phyloP scores from a whole-genome alignment of 345 rosid genomes.

The Microthlaspi erraticum region DNA sequence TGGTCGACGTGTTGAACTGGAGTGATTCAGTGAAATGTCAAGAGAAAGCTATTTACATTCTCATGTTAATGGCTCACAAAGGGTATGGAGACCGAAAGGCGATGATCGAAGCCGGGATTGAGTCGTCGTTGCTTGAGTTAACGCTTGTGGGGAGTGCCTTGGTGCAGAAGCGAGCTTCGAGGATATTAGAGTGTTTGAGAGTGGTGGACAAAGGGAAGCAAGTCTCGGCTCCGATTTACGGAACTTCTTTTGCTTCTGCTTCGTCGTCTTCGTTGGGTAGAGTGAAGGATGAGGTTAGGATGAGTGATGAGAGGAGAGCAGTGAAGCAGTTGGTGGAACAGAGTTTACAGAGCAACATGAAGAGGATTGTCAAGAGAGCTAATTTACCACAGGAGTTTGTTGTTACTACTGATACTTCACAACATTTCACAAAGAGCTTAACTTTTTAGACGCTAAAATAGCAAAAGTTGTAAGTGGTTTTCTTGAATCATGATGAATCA shows the following conservation, averaged over 20 bases:
- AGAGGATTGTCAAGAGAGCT: constrained; percentile 88
- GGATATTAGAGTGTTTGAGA: constrained; percentile 78
- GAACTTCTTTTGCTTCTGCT: constrained; percentile 64
- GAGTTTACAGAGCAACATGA: constrained; percentile 92
- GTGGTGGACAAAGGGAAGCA: constrained; percentile 83
- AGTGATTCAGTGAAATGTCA: constrained; percentile 85
- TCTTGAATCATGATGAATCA: not conserved
- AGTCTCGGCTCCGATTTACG: constrained; percentile 81
- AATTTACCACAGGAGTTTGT: constrained; percentile 86
- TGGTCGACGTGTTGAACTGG: constrained; percentile 90
- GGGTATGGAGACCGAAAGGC: constrained; percentile 71
- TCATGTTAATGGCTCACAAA: constrained; percentile 96
- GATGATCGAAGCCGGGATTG: constrained; percentile 89
- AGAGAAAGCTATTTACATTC: constrained; percentile 78
- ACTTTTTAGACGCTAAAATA: constrained; percentile 57
- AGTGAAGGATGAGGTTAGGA: constrained; percentile 53
- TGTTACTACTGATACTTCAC: constrained; percentile 84
- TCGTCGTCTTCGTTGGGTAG: constrained; percentile 43
- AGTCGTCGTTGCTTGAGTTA: constrained; percentile 79
- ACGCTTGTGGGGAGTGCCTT: constrained; percentile 81
- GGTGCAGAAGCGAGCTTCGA: constrained; percentile 88
- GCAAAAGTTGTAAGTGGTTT: not conserved
- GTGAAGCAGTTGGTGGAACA: constrained; percentile 88
- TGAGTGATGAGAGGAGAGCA: constrained; percentile 93
- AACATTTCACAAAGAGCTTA: constrained; percentile 85